Conservation (phyloP, 768 basidiomycete genomes). For the Rhizopogon vinicolor region DNA sequence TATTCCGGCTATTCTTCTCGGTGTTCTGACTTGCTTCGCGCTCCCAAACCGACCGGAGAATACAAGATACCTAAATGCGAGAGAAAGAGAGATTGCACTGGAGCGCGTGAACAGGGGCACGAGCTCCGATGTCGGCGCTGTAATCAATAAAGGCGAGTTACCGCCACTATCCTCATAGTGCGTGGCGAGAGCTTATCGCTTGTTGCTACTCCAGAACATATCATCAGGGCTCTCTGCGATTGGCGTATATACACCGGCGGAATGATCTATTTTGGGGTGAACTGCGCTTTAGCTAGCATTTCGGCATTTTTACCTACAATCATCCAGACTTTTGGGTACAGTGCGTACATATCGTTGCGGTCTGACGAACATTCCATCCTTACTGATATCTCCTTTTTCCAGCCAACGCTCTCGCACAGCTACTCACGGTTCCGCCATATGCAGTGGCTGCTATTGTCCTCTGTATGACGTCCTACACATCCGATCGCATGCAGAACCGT, state of each 20-base stretch:
- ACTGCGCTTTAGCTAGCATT: constrained; percentile 72
- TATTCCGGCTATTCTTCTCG: constrained; percentile 61
- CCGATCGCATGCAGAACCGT: constrained; percentile 64
- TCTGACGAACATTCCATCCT: neutral
- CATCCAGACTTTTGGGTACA: constrained; percentile 65
- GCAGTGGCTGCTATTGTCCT: constrained; percentile 66
- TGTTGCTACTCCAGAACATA: constrained; percentile 42
- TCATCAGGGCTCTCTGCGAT: constrained; percentile 59
- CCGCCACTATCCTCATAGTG: neutral
- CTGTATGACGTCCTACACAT: constrained; percentile 50
- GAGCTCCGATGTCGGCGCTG: constrained; percentile 60
- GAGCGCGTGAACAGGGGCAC: constrained; percentile 64
- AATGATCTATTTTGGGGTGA: constrained; percentile 74
- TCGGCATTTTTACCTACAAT: constrained; percentile 84
- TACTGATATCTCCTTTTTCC: neutral
- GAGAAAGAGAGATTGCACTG: constrained; percentile 56
- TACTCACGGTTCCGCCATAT: constrained; percentile 81
- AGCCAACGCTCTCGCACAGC: constrained; percentile 65
- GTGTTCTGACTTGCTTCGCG: constrained; percentile 47
- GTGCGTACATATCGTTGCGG: constrained; percentile 35
- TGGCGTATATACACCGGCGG: constrained; percentile 70
- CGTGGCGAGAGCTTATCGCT: neutral
- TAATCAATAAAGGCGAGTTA: constrained; percentile 53
- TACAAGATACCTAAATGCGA: constrained; percentile 48
- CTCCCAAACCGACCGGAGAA: constrained; percentile 73